Evolutionary conservation across 129 eudicot genomes (phyloP).

Genomic region (Escallonia herrerae): DNA sequence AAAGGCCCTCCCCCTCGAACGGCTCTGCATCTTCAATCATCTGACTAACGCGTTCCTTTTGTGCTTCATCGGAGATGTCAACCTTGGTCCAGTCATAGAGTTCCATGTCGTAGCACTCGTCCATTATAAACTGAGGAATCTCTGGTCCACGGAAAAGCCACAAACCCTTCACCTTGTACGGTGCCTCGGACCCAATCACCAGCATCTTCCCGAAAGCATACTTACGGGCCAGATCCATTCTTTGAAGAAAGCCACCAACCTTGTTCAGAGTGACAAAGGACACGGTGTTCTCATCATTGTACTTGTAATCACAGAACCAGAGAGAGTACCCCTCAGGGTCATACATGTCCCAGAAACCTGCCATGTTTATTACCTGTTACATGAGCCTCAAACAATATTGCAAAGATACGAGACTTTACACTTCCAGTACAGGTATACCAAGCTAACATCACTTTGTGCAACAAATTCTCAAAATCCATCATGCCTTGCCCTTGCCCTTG

Average conservation of each 20-base stretch:
- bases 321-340: constrained; percentile 97
- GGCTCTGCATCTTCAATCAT: constrained; percentile 56
- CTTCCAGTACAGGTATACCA: no score
- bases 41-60: constrained; percentile 50
- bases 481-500: no score
- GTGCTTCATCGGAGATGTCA: constrained; percentile 45
- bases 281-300: constrained; percentile 83
- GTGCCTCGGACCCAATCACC: constrained; percentile 43
- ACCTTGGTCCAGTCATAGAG: constrained; percentile 60
- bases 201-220: constrained; percentile 96
- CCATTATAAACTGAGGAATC: constrained; percentile 53
- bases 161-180: constrained; percentile 57
- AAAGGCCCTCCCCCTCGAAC: constrained; percentile 68
- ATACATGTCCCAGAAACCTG: constrained; percentile 98
- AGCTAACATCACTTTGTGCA: no score
- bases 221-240: constrained; percentile 94
- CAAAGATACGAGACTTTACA: no score
- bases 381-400: no score
- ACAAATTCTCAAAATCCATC: no score
- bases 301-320: constrained; percentile 92
- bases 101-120: constrained; percentile 62
- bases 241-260: constrained; percentile 86
- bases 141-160: constrained; percentile 67
- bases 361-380: neutral
- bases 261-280: constrained; percentile 92